These are phyloP conservation scores for Aureobasidium zeae DNA, from an alignment of 2,329 filamentous ascomycete genomes.

Conservation along the genomic window DNA sequence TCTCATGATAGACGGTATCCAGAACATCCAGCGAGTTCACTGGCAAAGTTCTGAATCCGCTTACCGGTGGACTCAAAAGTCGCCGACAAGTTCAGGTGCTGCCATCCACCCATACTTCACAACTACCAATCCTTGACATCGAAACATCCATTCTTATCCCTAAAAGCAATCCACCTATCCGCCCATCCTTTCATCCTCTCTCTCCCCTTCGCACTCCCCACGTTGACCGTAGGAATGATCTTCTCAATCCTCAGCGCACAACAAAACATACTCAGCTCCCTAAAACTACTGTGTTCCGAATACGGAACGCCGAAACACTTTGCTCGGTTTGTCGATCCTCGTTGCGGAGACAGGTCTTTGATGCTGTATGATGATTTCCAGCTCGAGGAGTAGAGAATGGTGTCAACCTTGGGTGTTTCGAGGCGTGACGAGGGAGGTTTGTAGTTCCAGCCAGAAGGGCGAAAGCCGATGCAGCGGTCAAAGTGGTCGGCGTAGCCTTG, in stretches of 20 bases:
- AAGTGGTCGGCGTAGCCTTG: slow-evolving; percentile 72
- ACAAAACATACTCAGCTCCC: slow-evolving; percentile 88
- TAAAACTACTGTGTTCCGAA: slow-evolving; percentile 88
- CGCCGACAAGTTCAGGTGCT: neutral
- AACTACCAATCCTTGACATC: slow-evolving; percentile 26
- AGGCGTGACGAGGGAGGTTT: slow-evolving; percentile 58
- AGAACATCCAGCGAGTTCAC: too few relatives aligned
- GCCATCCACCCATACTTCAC: too few relatives aligned
- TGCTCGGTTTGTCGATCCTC: slow-evolving; percentile 72
- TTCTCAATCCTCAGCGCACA: slow-evolving; percentile 79
- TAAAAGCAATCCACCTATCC: slow-evolving; percentile 54
- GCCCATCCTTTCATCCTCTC: slow-evolving; percentile 60
- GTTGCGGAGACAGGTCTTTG: slow-evolving; percentile 66
- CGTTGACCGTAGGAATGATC: slow-evolving; percentile 89
- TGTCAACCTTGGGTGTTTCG: slow-evolving; percentile 53
- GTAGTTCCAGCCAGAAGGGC: slow-evolving; percentile 92
- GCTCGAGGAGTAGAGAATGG: slow-evolving; percentile 54
- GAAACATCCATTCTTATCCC: slow-evolving; percentile 53
- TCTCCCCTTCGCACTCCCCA: slow-evolving; percentile 53
- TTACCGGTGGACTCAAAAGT: neutral
- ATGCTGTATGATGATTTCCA: slow-evolving; percentile 70
- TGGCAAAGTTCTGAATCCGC: too few relatives aligned
- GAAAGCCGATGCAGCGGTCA: slow-evolving; percentile 76
- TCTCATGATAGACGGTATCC: too few relatives aligned
- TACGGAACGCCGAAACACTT: slow-evolving; percentile 93